These are phyloP conservation scores for Solanum pinnatisectum DNA, from an alignment of 257 asterid species.

Conservation along the genomic window DNA sequence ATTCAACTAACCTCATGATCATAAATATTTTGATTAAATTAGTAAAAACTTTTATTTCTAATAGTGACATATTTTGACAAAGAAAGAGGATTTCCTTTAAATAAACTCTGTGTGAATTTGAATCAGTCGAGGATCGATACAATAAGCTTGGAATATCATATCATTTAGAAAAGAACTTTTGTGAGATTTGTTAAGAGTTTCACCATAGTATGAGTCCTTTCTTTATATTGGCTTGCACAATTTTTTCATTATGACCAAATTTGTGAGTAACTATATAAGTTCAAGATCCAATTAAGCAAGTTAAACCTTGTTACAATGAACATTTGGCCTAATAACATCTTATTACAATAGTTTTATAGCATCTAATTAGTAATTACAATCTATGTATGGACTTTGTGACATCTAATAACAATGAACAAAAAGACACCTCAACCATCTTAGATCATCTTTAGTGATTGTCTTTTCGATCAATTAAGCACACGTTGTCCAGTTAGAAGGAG, in stretches of 20 bases:
- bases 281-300: not conserved
- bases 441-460: not conserved
- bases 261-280: not conserved
- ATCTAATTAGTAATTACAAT: not conserved
- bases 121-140: not conserved
- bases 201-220: not conserved
- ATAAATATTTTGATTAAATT: too few relatives aligned
- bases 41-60: not conserved
- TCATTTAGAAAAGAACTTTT: not conserved
- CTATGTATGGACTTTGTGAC: not conserved
- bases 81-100: not conserved
- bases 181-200: not conserved
- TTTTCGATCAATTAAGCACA: conserved; percentile 4
- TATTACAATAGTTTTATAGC: not conserved
- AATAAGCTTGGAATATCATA: not conserved
- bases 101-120: not conserved
- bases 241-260: not conserved
- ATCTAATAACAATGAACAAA: not conserved
- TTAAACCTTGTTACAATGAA: not conserved
- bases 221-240: not conserved
- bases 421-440: not conserved
- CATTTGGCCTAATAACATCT: not conserved
- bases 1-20: too few relatives aligned
- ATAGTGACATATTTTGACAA: rapidly evolving
- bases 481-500: conserved; percentile 65